Percentiles rank a stretch among this genome's conserved stretches.
phyloP scores from a whole-genome alignment of 306 rosid genomes.

The Medicago ruthenica region DNA sequence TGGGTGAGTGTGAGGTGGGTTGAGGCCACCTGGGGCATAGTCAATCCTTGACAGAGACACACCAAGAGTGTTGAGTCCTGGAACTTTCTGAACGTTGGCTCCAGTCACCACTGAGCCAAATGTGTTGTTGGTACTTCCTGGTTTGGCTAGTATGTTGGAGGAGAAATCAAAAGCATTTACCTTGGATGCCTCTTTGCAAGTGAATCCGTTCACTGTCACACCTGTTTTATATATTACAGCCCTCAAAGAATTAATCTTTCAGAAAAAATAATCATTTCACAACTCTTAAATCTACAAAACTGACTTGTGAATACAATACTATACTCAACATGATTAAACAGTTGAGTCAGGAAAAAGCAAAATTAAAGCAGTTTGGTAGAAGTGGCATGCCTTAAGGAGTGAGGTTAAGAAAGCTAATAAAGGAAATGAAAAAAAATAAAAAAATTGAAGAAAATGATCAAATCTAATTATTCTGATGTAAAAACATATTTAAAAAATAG shows the following conservation, averaged over 20 bases:
- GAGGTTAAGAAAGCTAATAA: neutral
- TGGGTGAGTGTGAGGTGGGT: slow-evolving; percentile 97
- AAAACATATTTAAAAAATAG: too few species aligned
- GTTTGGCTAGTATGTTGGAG: slow-evolving; percentile 63
- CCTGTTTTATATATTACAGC: slow-evolving; percentile 46
- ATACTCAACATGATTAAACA: slow-evolving; percentile 16
- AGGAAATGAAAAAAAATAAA: too few species aligned
- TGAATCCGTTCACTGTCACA: slow-evolving; percentile 70
- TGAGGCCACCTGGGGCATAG: slow-evolving; percentile 86
- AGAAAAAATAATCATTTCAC: neutral
- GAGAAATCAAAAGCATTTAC: slow-evolving; percentile 79
- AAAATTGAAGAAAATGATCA: too few species aligned
- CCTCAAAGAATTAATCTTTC: slow-evolving; percentile 7
- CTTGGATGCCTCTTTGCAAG: slow-evolving; percentile 66
- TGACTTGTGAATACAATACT: neutral
- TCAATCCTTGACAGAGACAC: slow-evolving; percentile 80
- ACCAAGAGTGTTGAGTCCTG: slow-evolving; percentile 92
- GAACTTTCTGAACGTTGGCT: slow-evolving; percentile 71
- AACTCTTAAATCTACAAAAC: neutral
- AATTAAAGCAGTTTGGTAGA: slow-evolving; percentile 32
- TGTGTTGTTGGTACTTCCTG: slow-evolving; percentile 79
- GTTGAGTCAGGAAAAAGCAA: slow-evolving; percentile 37
- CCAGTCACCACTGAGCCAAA: slow-evolving; percentile 68
- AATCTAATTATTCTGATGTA: too few species aligned
- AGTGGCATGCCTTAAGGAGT: slow-evolving; percentile 14